These are phyloP conservation scores for Plasmodium ovale DNA, from an alignment of 169 alveolate genomes.

Conservation along the genomic window DNA sequence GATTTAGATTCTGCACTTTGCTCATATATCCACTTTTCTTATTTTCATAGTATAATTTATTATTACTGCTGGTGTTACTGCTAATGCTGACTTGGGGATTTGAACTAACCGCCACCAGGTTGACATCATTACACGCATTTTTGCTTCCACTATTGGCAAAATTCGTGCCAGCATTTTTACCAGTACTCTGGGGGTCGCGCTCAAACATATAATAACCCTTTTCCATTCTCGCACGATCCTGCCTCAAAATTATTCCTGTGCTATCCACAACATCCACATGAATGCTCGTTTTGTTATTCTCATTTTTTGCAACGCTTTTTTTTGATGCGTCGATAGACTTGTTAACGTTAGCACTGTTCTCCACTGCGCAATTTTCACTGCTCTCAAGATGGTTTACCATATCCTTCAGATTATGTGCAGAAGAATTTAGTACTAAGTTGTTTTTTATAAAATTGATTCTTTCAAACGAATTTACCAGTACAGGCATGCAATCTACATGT, in stretches of 20 bases:
- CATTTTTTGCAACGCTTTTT: not conserved
- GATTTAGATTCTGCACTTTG: not conserved
- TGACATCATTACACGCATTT: not conserved
- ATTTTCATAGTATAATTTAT: conserved; percentile 6
- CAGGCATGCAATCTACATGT: conserved; percentile 9
- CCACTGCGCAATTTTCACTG: not conserved
- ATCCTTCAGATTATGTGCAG: not conserved
- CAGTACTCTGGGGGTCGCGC: too few species aligned
- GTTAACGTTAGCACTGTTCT: not conserved
- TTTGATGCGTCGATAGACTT: not conserved
- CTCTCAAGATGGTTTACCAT: not conserved
- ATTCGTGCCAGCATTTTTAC: not conserved
- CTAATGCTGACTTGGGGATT: not conserved
- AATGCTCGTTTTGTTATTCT: not conserved
- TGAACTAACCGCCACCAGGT: not conserved
- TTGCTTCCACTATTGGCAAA: not conserved
- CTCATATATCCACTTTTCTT: not conserved
- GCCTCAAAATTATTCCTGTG: not conserved
- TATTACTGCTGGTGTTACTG: not conserved
- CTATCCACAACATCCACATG: not conserved
- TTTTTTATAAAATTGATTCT: not conserved
- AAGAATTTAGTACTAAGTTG: not conserved
- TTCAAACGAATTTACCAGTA: not conserved
- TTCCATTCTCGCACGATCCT: not conserved
- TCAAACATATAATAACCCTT: not conserved